Base-by-base conservation (phyloP, 306 rosid genomes). In the Dalbergia cochinchinensis region DNA sequence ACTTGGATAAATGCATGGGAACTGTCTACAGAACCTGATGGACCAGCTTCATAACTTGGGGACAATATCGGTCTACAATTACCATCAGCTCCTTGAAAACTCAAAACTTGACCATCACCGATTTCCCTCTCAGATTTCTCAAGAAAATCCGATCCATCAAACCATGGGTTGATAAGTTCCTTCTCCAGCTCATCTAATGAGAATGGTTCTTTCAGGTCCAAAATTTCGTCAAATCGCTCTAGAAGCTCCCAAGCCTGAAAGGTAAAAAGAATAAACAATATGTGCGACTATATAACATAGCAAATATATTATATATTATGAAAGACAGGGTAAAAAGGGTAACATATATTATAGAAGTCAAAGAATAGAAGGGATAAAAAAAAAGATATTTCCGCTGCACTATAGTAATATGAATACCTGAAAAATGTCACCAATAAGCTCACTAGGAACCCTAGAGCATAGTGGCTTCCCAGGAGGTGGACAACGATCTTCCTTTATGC, bases 81-180 rank as follows among this genome's bases (percentile, higher is more conserved):
- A 76, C 63, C 76, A 75, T 84, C 90, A 65, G 78, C 78, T 71
- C 71, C 81, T 33, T 61, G 84, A 20, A 83, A 78, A 45, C 73
- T 77, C 59, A 79, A 41, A 75, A 39, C 77, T 60, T 71, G 78
- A 79, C 77, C 18, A 15, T 77, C 79, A 54, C 75, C 86, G 37
- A 73, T 73, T 80, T 86, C 90, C 74, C 80, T 85, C 83, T 81
- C 90, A 66, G 55, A 69, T 71, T 82, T 88, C 81, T 88, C 87
- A 45, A 50, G 55, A 71, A 86, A 79, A 66, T 82, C 90, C 48
- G 84, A 82, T 78, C 84, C 91, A 73, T 89, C 87, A 67, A 85
- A 87, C 99, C 91, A 91, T 77, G 98, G 99, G 84, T 88, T 90
- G 69, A 93, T 76, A 64, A 96, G 99, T 70, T 93, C 99, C 77